phyloP scores from a whole-genome alignment of 805 yeast species.

The Pichia deserticola region DNA sequence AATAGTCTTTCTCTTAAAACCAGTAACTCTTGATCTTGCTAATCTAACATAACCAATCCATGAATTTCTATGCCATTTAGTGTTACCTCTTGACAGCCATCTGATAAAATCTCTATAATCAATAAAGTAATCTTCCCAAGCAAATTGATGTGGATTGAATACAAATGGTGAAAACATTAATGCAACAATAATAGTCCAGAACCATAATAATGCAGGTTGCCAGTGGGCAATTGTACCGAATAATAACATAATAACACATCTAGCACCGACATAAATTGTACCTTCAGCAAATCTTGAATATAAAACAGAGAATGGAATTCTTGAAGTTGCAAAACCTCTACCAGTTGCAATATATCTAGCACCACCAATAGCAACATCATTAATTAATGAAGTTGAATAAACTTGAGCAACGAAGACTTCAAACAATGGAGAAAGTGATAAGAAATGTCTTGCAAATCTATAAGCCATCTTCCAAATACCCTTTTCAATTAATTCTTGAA shows the following conservation, averaged over 20 bases:
- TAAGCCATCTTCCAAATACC: constrained; percentile 71
- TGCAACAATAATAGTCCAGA: constrained; percentile 90
- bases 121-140: constrained; percentile 92
- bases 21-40: constrained; percentile 78
- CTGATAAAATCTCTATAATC: constrained; percentile 92
- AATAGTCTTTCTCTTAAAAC: constrained; percentile 68
- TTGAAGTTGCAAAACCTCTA: constrained; percentile 77
- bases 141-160: constrained; percentile 96
- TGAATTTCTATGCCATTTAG: constrained; percentile 81
- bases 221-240: constrained; percentile 74
- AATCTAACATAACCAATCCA: constrained; percentile 82
- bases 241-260: constrained; percentile 63
- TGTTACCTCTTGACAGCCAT: constrained; percentile 88
- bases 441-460: constrained; percentile 60
- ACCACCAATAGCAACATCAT: constrained; percentile 75
- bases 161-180: constrained; percentile 87
- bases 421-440: constrained; percentile 70
- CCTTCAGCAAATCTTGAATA: constrained; percentile 76
- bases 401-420: constrained; percentile 80
- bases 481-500: constrained; percentile 76
- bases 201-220: constrained; percentile 94
- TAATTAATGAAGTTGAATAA: constrained; percentile 61
- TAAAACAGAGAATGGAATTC: constrained; percentile 68
- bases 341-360: constrained; percentile 84
- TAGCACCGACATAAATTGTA: constrained; percentile 78